phyloP scores from a whole-genome alignment of 257 asterid species.

The Cinchona pubescens region DNA sequence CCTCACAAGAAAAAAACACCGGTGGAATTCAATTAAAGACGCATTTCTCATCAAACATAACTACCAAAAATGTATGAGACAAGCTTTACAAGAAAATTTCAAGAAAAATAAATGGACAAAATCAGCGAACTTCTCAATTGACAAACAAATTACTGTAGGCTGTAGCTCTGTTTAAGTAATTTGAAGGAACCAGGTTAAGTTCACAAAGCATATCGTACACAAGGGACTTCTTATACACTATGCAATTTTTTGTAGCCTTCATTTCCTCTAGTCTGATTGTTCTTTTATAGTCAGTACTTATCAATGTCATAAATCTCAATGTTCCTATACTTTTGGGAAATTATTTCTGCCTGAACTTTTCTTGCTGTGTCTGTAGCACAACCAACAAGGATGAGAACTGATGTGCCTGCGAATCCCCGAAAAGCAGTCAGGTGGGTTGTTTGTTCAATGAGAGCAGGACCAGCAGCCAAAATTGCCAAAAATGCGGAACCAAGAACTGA shows the following conservation, averaged over 20 bases:
- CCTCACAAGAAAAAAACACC: no score
- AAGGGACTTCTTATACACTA: background rate
- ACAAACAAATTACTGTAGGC: background rate
- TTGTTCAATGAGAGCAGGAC: slow-evolving; percentile 93
- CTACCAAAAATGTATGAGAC: background rate
- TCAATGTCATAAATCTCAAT: slow-evolving; percentile 73
- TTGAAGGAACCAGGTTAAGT: background rate
- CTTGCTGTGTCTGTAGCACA: slow-evolving; percentile 97
- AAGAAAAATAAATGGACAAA: background rate
- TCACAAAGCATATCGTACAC: background rate
- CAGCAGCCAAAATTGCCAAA: slow-evolving; percentile 85
- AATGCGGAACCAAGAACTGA: slow-evolving; percentile 89
- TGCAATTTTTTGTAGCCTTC: background rate
- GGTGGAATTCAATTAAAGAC: background rate
- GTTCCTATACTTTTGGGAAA: slow-evolving; percentile 89
- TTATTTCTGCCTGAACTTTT: slow-evolving; percentile 91
- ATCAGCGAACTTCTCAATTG: background rate
- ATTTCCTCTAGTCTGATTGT: background rate
- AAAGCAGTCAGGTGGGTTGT: slow-evolving; percentile 92
- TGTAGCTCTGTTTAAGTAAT: background rate
- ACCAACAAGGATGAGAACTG: slow-evolving; percentile 92
- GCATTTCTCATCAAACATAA: background rate
- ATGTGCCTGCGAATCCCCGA: slow-evolving; percentile 92
- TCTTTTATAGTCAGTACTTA: slow-evolving; percentile 38
- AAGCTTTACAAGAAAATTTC: background rate